Conservation (phyloP, 2,329 filamentous ascomycete species). For the Myriosclerotinia curreyana region DNA sequence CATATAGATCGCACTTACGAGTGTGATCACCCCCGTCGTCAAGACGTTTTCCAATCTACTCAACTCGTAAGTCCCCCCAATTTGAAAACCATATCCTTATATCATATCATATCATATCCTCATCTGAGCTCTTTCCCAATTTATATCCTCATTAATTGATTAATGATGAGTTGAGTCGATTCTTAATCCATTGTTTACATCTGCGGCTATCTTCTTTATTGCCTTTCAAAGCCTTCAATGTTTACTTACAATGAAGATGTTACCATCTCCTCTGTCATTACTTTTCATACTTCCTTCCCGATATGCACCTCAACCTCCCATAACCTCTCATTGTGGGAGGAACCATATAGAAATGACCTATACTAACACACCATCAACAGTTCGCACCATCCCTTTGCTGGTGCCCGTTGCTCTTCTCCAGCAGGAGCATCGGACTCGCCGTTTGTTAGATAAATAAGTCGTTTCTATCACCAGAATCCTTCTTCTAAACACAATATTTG, state of each 20-base stretch:
- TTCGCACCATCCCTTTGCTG: conserved; percentile 93
- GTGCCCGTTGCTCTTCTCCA: conserved; percentile 88
- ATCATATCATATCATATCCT: not conserved
- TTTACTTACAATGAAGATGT: too few species aligned
- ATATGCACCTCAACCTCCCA: not conserved
- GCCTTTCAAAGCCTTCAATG: not conserved
- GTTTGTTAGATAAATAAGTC: conserved; percentile 52
- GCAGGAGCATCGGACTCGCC: conserved; percentile 74
- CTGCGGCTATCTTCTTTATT: not conserved
- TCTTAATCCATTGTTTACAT: not conserved
- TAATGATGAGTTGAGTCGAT: too few species aligned
- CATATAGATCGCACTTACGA: conserved; percentile 35
- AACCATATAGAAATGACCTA: not conserved
- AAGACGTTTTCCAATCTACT: conserved; percentile 99
- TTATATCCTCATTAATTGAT: too few species aligned
- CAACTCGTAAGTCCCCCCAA: conserved; percentile 70
- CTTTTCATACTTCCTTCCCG: conserved; percentile 10
- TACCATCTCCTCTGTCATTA: not conserved
- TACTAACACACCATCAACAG: conserved; percentile 46
- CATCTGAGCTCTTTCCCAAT: not conserved
- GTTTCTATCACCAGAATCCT: conserved; percentile 14
- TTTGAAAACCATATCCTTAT: not conserved
- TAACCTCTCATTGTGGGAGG: not conserved
- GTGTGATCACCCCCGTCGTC: conserved; percentile 55
- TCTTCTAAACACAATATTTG: conserved; percentile 21